Evolutionary conservation across 306 rosid species (phyloP), one percentile per base, ranked within the genome.

Genomic region (Cicer bijugum): DNA sequence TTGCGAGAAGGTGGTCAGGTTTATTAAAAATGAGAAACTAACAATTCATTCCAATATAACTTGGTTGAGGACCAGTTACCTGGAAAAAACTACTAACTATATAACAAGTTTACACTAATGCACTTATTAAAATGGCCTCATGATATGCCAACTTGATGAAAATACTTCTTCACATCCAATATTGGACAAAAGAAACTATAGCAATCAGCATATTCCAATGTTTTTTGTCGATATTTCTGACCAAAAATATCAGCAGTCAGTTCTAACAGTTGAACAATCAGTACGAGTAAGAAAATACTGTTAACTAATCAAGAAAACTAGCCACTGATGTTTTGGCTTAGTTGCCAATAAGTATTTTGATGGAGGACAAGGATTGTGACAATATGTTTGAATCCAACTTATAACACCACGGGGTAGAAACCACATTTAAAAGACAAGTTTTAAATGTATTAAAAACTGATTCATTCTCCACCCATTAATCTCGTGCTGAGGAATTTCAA

Each of bases 401-500:
- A 12, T 51, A 35, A 44, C 35, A 39, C 14, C 39, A 9, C 12
- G 8, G 38, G 35, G 67, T 40, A 57, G 20, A 52, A 72, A 60
- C 74, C 33, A 50, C 59, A 50, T 58, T 57, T 16, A 43, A 74
- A 57, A 48, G 44, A 16, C 9, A 48, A 42, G 17, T 64, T 71
- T 45, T 33, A 60, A 43, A 11, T 38, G 70, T 58, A 53, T 16
- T 14, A 35, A 68, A 68, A 47, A 48, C 66, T 19, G 38, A 37
- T 64, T 60, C 63, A 35, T 46, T 55, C 42, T 33, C 65, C 37
- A 74, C 37, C 80, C 40, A 47, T 48, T 64, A 62, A 78, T 70
- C 28, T 50, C 8, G 0, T 51, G 45, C 63, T n/a, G 15, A 33
- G 23, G 17, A 76, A 59, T 72, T 47, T 37, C 74, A 66, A 78